Conservation (phyloP, 257 asterid genomes). For the Apocynum venetum region DNA sequence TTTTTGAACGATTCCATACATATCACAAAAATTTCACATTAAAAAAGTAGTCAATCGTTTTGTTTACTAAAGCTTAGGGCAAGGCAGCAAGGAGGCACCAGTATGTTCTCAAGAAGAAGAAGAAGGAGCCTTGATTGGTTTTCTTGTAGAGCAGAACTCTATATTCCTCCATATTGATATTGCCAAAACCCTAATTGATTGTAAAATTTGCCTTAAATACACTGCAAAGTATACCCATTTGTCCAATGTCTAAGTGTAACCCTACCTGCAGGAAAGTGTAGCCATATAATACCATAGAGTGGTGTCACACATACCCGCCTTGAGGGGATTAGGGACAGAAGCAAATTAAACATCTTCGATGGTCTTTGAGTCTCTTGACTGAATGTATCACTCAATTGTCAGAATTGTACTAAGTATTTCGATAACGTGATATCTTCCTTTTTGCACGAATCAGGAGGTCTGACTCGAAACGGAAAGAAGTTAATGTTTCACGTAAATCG, state of each 20-base stretch:
- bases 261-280: neutral
- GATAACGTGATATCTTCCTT: constrained; percentile 4
- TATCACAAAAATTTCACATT: no score
- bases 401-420: constrained; percentile 3
- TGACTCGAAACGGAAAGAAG: constrained; percentile 15
- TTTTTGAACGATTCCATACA: no score
- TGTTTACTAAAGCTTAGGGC: neutral
- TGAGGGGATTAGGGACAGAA: constrained; percentile 6
- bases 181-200: neutral
- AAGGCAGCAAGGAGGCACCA: constrained; percentile 4
- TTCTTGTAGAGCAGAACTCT: constrained; percentile 7
- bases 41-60: no score
- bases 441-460: constrained; percentile 13
- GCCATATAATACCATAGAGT: neutral
- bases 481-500: constrained; percentile 9
- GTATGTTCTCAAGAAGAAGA: constrained; percentile 26
- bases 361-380: constrained; percentile 9
- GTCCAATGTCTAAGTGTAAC: neutral
- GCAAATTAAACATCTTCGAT: neutral
- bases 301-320: neutral
- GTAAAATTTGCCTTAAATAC: no score
- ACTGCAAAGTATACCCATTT: neutral
- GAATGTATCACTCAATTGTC: constrained; percentile 6
- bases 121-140: constrained; percentile 14
- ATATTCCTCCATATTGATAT: constrained; percentile 8